A percentile compares a stretch with the other conserved stretches of the same genome.
These are phyloP conservation scores for Acorus calamus DNA, from an alignment of 106 monocot species.

Conservation along the genomic window DNA sequence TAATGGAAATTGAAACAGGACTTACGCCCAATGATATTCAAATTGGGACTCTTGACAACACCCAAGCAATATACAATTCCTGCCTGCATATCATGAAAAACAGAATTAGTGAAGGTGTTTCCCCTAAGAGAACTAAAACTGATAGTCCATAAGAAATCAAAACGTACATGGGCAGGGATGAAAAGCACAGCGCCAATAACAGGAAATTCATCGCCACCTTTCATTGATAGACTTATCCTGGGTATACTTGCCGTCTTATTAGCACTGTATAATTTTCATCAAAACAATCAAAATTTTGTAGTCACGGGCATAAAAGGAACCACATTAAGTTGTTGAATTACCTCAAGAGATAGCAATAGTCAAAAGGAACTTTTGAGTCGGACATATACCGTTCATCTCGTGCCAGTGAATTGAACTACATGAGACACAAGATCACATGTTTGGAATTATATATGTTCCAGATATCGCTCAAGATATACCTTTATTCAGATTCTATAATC, in stretches of 20 bases:
- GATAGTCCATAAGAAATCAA: not conserved
- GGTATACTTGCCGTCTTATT: constrained; percentile 31
- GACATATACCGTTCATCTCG: constrained; percentile 18
- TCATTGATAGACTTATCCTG: constrained; percentile 32
- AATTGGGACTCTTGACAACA: constrained; percentile 43
- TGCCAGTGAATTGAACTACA: constrained; percentile 59
- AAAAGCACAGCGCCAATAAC: constrained; percentile 43
- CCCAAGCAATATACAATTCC: constrained; percentile 62
- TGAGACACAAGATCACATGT: not conserved
- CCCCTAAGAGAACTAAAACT: no score
- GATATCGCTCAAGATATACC: not conserved
- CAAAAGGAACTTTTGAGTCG: constrained; percentile 45
- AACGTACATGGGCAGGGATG: constrained; percentile 36
- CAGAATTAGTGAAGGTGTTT: constrained; percentile 2
- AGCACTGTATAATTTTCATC: constrained; percentile 16
- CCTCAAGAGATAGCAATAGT: constrained; percentile 69
- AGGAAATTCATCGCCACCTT: constrained; percentile 60
- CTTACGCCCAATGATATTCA: constrained; percentile 92
- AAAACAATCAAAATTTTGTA: no score
- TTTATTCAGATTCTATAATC: not conserved
- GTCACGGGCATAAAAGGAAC: no score
- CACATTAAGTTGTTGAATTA: not conserved
- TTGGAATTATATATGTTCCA: constrained; percentile 4
- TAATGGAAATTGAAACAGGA: not conserved
- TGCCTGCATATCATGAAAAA: constrained; percentile 13